Conservation (phyloP, 495 filamentous ascomycete species). For the Aspergillus cristatus region DNA sequence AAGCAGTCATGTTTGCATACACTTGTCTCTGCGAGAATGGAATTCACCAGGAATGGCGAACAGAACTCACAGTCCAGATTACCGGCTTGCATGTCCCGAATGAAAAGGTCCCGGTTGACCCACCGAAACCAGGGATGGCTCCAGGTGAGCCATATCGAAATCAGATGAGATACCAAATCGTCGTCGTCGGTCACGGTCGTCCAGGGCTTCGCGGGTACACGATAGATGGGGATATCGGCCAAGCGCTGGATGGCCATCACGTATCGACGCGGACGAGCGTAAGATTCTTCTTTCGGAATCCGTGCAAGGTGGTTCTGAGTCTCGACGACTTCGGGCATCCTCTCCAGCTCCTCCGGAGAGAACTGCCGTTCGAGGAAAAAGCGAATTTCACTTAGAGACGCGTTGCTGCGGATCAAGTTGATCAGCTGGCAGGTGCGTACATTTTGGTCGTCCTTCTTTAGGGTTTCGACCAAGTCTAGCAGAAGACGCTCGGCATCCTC, state of each 20-base stretch:
- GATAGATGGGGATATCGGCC: constrained; percentile 16
- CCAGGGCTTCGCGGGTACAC: constrained; percentile 36
- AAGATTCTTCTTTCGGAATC: background rate
- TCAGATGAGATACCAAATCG: constrained; percentile 38
- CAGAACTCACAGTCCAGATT: constrained; percentile 23
- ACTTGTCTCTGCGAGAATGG: constrained; percentile 28
- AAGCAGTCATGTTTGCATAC: constrained; percentile 8
- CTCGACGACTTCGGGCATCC: constrained; percentile 12
- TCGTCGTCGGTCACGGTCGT: constrained; percentile 37
- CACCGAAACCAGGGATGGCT: constrained; percentile 30
- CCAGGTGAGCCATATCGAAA: constrained; percentile 40
- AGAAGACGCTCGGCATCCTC: constrained; percentile 14
- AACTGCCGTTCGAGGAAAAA: constrained; percentile 13
- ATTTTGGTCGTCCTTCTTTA: constrained; percentile 10
- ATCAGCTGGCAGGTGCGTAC: constrained; percentile 14
- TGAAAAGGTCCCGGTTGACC: constrained; percentile 34
- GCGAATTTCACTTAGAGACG: constrained; percentile 15
- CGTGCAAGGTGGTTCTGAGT: constrained; percentile 5
- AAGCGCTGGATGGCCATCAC: constrained; percentile 18
- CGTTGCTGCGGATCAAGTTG: constrained; percentile 20
- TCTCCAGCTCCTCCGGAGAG: constrained; percentile 10
- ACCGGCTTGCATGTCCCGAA: constrained; percentile 28
- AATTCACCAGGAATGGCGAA: constrained; percentile 39
- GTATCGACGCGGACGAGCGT: constrained; percentile 1
- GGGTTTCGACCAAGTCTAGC: constrained; percentile 9